A percentile compares a stretch with the other conserved stretches of the same genome.
These are phyloP conservation scores for Suillus discolor DNA, from an alignment of 768 basidiomycete genomes.

Conservation along the genomic window DNA sequence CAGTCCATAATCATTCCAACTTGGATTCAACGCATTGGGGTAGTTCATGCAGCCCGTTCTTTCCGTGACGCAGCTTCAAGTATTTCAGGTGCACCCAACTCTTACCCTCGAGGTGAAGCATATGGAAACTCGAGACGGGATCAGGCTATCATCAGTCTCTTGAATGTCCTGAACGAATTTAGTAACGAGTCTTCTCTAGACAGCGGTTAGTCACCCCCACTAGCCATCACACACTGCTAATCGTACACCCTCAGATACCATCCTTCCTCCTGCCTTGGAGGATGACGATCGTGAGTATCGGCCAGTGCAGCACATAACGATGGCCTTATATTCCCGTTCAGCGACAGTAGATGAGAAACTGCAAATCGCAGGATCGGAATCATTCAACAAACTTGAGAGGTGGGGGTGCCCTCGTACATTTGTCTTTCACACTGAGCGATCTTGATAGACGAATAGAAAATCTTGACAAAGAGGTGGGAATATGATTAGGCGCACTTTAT, in stretches of 20 bases:
- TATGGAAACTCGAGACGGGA: conserved; percentile 37
- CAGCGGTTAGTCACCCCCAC: conserved; percentile 30
- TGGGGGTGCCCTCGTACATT: conserved; percentile 22
- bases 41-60: conserved; percentile 22
- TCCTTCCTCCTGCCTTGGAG: conserved; percentile 39
- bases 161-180: conserved; percentile 49
- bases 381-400: conserved; percentile 52
- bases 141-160: conserved; percentile 47
- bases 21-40: not conserved
- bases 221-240: conserved; percentile 6
- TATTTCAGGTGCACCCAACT: conserved; percentile 24
- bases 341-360: conserved; percentile 53
- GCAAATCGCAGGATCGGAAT: conserved; percentile 50
- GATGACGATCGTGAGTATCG: conserved; percentile 48
- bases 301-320: conserved; percentile 6
- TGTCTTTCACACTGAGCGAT: conserved; percentile 13
- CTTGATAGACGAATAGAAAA: conserved; percentile 44
- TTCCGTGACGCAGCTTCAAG: conserved; percentile 29
- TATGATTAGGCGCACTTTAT: not conserved
- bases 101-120: conserved; percentile 31
- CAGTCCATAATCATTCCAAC: conserved; percentile 19
- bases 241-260: conserved; percentile 21
- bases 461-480: conserved; percentile 48
- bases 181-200: conserved; percentile 40
- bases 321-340: conserved; percentile 23